These are phyloP conservation scores for Epichloe sp. DNA, from an alignment of 2,329 filamentous ascomycete genomes.

Conservation along the genomic window DNA sequence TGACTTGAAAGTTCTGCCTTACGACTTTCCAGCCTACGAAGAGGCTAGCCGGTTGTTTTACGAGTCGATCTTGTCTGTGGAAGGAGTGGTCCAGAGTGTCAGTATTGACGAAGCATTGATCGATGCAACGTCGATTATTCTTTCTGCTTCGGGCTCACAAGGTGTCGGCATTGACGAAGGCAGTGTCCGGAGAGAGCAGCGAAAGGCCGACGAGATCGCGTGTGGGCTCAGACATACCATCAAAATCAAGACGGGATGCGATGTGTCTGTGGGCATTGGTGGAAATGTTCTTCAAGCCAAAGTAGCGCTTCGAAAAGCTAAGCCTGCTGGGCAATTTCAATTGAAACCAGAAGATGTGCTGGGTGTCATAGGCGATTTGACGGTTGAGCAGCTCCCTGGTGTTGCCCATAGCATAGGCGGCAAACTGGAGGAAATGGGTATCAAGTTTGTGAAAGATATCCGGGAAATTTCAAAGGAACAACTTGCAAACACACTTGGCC, in stretches of 20 bases:
- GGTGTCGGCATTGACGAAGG: slow-evolving; percentile 51
- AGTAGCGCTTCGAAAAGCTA: slow-evolving; percentile 78
- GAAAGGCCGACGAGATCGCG: slow-evolving; percentile 58
- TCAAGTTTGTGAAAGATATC: slow-evolving; percentile 73
- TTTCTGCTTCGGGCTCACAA: slow-evolving; percentile 51
- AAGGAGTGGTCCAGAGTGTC: slow-evolving; percentile 83
- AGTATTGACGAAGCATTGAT: slow-evolving; percentile 92
- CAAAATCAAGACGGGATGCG: slow-evolving; percentile 63
- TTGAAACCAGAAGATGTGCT: slow-evolving; percentile 70
- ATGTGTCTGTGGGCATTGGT: slow-evolving; percentile 87
- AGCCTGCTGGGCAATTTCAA: slow-evolving; percentile 86
- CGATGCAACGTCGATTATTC: slow-evolving; percentile 62
- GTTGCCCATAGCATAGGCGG: slow-evolving; percentile 83
- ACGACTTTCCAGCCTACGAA: slow-evolving; percentile 92
- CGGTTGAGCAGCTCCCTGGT: slow-evolving; percentile 67
- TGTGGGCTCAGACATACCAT: slow-evolving; percentile 53
- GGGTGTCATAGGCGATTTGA: slow-evolving; percentile 62
- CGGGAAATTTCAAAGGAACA: slow-evolving; percentile 64
- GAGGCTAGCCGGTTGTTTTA: slow-evolving; percentile 84
- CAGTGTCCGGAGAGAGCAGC: slow-evolving; percentile 64
- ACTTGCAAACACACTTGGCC: slow-evolving; percentile 61
- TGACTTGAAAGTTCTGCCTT: slow-evolving; percentile 77
- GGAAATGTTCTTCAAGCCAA: slow-evolving; percentile 85
- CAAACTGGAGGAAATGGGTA: slow-evolving; percentile 76
- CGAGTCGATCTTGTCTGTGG: slow-evolving; percentile 63